Evolutionary conservation across 1,284 basidiomycete genomes (phyloP), one percentile per base, ranked within the genome.

Genomic region (Paramarasmius palmivorus): DNA sequence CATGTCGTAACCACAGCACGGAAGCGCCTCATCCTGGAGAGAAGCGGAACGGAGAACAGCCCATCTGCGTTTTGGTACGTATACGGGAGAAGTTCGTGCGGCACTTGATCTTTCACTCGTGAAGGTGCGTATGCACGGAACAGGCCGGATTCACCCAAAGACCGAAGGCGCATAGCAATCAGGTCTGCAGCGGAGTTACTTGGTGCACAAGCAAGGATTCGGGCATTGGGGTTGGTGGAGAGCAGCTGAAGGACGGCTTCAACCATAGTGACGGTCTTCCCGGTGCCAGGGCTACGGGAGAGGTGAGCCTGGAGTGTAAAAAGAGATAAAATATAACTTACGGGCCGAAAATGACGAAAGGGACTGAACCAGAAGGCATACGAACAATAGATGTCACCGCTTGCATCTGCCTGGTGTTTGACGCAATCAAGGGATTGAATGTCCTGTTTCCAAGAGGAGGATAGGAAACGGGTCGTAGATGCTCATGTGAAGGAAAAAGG

Each of bases 101-200:
- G 76, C 0, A 82, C 73, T 9, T 72, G 64, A 1, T 66, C 65
- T 56, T 72, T 75, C 48, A 60, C 62, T 8, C 86, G 76, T 2
- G 81, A 86, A 0, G 83, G 81, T 0, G 87, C 86, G 54, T 87
- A 85, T 60, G 84, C 81, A 0, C 86, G 72, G 67, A 88, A 85
- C 0, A 89, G 65, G 32, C 73, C 59, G 1, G 73, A 65, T 0
- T 61, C 25, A n/a, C 64, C 66, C 14, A 77, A 66, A 10, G 53
- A 52, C n/a, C 55, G 52, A 7, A 83, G 70, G 14, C 71, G 73
- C 26, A 64, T 56, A 14, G 76, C 73, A 38, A 84, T 71, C 23
- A 88, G 67, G 61, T 85, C 82, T 0, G 79, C 81, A 1, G 82
- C 83, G 15, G 81, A 81, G 60, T 85, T 84, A 59, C 78, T 82